These are phyloP conservation scores for Thalassia testudinum DNA, from an alignment of 116 monocot species.

Conservation along the genomic window DNA sequence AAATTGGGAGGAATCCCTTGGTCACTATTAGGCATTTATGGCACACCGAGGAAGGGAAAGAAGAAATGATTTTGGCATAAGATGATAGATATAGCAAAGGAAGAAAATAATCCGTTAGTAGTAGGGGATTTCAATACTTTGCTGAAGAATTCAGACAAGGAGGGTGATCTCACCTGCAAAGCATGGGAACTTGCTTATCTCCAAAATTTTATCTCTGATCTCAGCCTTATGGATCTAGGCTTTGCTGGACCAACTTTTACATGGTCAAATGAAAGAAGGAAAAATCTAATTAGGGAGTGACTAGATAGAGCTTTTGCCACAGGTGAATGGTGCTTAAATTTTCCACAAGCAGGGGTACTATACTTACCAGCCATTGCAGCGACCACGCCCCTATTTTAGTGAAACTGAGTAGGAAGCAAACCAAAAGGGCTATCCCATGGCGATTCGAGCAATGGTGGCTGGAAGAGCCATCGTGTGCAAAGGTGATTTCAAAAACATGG, in stretches of 20 bases:
- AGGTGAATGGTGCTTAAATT: background rate
- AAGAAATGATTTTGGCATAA: too few species aligned
- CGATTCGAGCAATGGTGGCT: background rate
- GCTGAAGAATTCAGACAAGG: background rate
- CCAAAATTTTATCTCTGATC: background rate
- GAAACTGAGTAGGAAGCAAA: background rate
- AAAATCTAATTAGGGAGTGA: background rate
- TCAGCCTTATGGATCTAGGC: background rate
- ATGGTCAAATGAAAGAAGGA: background rate
- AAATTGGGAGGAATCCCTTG: too few species aligned
- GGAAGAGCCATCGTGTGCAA: background rate
- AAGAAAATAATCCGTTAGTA: background rate
- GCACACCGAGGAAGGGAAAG: too few species aligned
- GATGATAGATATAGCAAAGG: background rate
- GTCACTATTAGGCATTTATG: too few species aligned
- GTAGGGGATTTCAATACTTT: background rate
- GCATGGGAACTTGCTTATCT: background rate
- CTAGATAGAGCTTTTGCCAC: background rate
- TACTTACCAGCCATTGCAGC: background rate
- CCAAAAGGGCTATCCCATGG: background rate
- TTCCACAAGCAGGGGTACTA: background rate
- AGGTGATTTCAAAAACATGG: too few species aligned
- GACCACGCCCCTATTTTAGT: background rate
- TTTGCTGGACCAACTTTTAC: background rate
- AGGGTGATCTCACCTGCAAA: background rate